Base-by-base conservation (phyloP, 441 rosid species). In the Populus tomentosa region DNA sequence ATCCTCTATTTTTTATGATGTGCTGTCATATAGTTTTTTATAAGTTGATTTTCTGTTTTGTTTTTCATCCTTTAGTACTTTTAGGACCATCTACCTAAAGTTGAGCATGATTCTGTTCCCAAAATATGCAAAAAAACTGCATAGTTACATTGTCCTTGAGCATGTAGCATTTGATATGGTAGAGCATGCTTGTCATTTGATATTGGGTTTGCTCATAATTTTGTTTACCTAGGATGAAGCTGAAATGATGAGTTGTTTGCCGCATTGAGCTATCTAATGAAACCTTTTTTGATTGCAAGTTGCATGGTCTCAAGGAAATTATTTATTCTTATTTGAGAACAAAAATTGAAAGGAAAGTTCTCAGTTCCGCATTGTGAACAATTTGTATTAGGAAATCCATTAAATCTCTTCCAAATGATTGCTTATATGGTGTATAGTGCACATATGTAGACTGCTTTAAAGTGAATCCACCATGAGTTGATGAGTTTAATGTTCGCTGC, bases 61-160 rank as follows among this genome's bases (percentile, higher is more conserved):
- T 14, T 70, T 24, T 67, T 74, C 74, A 62, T 28, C 62, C 46
- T 62, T 68, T 67, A 18, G 30, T 38, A 66, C 64, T 32, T 68
- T 20, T 14, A 61, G 20, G 71, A 67, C 59, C 50, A 6, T 74
- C 16, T 72, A 18, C 10, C 65, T 69, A n/a, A 36, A 46, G 5
- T 67, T 33, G 23, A 46, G 33, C 73, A 10, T 38, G 73, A 70
- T 35, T 20, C 70, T 56, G 26, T 61, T 64, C 30, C 18, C 61
- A 3, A 33, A 76, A 77, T 38, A 14, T 14, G n/a, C 18, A n/a
- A 16, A 42, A 24, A 13, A 21, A 67, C 67, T 59, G 42, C 76
- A 59, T 32, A 5, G 33, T 53, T 64, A 28, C 33, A 72, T 67
- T 10, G 8, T 33, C 56, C 38, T 71, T n/a, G 35, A 35, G 68